Evolutionary conservation across 1,284 basidiomycete species (phyloP).

Genomic region (Tremellales sp.): DNA sequence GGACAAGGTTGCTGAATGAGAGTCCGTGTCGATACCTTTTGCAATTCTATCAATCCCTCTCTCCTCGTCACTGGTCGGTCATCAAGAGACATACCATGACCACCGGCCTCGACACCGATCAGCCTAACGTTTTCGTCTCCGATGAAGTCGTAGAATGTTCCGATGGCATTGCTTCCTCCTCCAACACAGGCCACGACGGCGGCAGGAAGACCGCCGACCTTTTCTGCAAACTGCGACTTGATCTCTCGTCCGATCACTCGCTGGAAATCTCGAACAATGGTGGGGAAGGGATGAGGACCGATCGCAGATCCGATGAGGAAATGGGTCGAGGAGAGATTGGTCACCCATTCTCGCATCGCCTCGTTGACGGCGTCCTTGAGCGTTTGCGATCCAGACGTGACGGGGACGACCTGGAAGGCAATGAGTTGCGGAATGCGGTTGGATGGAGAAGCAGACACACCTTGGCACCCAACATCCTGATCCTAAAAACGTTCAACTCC

Average conservation of each 20-base stretch:
- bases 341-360: slow-evolving; percentile 96
- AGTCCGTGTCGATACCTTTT: slow-evolving; percentile 69
- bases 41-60: neutral
- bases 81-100: slow-evolving; percentile 69
- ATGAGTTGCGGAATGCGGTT: too few relatives aligned
- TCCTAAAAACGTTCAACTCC: slow-evolving; percentile 95
- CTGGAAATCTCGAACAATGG: slow-evolving; percentile 97
- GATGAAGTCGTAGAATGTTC: slow-evolving; percentile 94
- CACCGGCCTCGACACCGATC: slow-evolving; percentile 91
- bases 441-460: slow-evolving; percentile 47
- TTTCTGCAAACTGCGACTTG: slow-evolving; percentile 75
- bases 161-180: slow-evolving; percentile 96
- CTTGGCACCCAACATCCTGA: slow-evolving; percentile 93
- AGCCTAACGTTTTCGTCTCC: slow-evolving; percentile 74
- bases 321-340: slow-evolving; percentile 87
- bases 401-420: slow-evolving; percentile 71
- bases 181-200: slow-evolving; percentile 96
- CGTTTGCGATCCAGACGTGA: slow-evolving; percentile 89
- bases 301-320: slow-evolving; percentile 97
- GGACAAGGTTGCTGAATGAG: slow-evolving; percentile 87
- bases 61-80: neutral
- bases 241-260: slow-evolving; percentile 93
- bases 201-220: slow-evolving; percentile 81
- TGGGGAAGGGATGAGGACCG: slow-evolving; percentile 98
- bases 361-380: slow-evolving; percentile 98